Conservation (phyloP, 1,139 yeast genomes). For the Yamadazyma trypodendri region DNA sequence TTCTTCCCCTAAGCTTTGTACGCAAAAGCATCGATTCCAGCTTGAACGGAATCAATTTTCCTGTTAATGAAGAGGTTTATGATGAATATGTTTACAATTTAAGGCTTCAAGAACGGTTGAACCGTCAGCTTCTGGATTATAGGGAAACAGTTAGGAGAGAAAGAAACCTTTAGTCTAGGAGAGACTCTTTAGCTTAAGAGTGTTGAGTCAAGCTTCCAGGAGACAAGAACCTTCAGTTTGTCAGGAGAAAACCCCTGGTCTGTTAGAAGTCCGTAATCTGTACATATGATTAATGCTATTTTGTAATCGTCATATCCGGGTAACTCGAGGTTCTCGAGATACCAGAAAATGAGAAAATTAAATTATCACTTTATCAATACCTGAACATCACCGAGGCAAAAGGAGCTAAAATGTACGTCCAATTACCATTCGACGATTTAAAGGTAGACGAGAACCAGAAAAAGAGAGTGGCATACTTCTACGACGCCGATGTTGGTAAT, state of each 20-base stretch:
- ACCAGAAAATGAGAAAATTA: background rate
- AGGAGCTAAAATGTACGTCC: conserved; percentile 31
- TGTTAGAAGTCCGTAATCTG: no score
- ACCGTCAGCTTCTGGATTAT: conserved; percentile 40
- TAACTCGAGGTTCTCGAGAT: background rate
- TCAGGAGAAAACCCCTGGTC: no score
- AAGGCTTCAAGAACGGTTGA: conserved; percentile 46
- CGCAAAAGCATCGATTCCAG: conserved; percentile 22
- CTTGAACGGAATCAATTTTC: conserved; percentile 53
- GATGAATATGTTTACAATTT: conserved; percentile 42
- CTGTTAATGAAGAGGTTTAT: conserved; percentile 43
- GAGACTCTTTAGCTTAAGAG: no score
- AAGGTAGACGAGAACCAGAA: conserved; percentile 41
- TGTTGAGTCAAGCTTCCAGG: no score
- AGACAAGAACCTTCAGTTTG: no score
- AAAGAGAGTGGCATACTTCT: conserved; percentile 48
- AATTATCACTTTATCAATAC: background rate
- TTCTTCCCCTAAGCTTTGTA: conserved; percentile 55
- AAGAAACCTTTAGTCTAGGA: no score
- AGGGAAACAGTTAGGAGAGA: conserved; percentile 14
- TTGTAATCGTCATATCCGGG: no score
- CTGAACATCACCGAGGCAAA: background rate
- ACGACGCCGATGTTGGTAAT: conserved; percentile 86
- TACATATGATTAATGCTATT: no score
- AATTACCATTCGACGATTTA: conserved; percentile 47